Conservation (phyloP, 345 rosid species). For the Noccaea caerulescens region DNA sequence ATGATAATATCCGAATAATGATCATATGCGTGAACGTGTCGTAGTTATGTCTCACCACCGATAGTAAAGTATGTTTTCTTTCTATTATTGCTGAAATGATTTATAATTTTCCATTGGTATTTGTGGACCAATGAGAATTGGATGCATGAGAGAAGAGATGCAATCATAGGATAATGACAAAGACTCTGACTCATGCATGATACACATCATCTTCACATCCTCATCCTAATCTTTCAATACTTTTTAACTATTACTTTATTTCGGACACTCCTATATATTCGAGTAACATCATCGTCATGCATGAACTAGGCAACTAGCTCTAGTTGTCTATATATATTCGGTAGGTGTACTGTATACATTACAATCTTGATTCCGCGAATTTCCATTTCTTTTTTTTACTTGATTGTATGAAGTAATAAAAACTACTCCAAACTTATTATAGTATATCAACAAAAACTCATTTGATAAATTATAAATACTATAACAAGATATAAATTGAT, state of each 20-base stretch:
- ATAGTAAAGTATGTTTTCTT: conserved; percentile 9
- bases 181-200: conserved; percentile 35
- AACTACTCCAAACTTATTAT: conserved; percentile 2
- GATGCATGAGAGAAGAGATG: conserved; percentile 27
- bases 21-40: conserved; percentile 39
- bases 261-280: background rate
- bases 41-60: conserved; percentile 4
- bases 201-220: conserved; percentile 33
- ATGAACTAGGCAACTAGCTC: conserved; percentile 23
- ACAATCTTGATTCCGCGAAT: background rate
- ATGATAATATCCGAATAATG: too few species aligned
- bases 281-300: conserved; percentile 25
- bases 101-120: conserved; percentile 6
- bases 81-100: conserved; percentile 31
- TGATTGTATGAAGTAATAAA: background rate
- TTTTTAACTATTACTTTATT: conserved; percentile 25
- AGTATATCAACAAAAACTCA: background rate
- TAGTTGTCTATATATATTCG: background rate
- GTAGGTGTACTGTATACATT: background rate
- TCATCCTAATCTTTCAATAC: conserved; percentile 25
- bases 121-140: conserved; percentile 30
- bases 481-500: background rate
- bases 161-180: conserved; percentile 41
- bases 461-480: background rate
- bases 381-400: background rate